Base-by-base conservation (phyloP, 495 filamentous ascomycete genomes). In the Chaetomium fimeti region DNA sequence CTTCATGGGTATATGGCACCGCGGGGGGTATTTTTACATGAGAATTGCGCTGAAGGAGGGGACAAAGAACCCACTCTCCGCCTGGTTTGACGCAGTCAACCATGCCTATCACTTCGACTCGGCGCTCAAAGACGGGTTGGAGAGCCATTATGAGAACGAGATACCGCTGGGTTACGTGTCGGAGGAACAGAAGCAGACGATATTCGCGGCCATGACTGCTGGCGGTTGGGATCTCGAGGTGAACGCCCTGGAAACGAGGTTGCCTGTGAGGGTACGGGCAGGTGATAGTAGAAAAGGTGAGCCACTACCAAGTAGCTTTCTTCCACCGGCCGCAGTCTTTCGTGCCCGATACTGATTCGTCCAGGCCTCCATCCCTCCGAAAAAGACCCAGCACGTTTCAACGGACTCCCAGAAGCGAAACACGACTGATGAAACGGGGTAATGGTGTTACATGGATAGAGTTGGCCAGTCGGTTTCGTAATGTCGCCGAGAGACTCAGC, bases 1-100 rank as follows among this genome's bases (percentile, higher is more conserved):
- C 68, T 70, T 89, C 11, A 68, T 90, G 57, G 87, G 82, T 74
- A 83, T 78, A 60, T 76, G 74, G 71, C 76, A 83, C 63, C 60
- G 63, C 13, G 69, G 65, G 11, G 66, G 72, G 25, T 75, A 68
- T 40, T 79, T 79, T 56, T 84, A 82, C 56, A 76, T 80, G 63
- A 56, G 67, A 12, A 87, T 93, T 52, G 82, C 88, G 22, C 72
- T 97, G 16, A 92, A 92, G 73, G 78, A 83, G 58, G 78, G 65
- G 8, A 81, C 80, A 29, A 77, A 74, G 0, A 73, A 81, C 22
- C 84, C 88, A 62, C 72, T 92, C 2, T 84, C 84, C 71, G 91
- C 88, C 9, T 97, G 90, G 91, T 79, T 82, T 52, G 87, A 93
- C 67, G 91, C 88, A 8, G 80, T 93, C 7, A 76, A 87, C 43